Conservation (phyloP, 75 land plant genomes). For the Cryptomeria japonica region DNA sequence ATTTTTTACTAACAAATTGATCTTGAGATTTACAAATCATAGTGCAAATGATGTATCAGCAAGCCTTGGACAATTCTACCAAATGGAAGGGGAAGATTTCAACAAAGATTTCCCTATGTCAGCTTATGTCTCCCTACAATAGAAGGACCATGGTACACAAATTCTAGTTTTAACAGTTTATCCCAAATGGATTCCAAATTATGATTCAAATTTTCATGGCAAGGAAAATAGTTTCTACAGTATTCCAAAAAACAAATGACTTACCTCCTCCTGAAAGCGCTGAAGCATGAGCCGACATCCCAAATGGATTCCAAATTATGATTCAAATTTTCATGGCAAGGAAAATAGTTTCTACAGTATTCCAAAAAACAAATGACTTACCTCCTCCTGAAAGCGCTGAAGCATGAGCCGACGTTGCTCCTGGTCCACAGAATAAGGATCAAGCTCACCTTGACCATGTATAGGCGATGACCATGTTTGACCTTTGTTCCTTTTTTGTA, state of each 20-base stretch:
- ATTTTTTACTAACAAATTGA: too few relatives aligned
- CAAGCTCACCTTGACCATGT: constrained; percentile 79
- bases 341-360: background rate
- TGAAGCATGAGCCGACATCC: constrained; percentile 84
- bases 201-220: background rate
- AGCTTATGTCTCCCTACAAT: too few relatives aligned
- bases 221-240: background rate
- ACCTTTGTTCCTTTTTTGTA: constrained; percentile 93
- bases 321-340: background rate
- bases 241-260: constrained; percentile 3
- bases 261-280: constrained; percentile 97
- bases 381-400: constrained; percentile 98
- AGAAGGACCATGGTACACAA: too few relatives aligned
- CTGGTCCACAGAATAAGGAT: constrained; percentile 81
- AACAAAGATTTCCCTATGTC: too few relatives aligned
- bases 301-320: background rate
- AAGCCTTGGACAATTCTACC: too few relatives aligned
- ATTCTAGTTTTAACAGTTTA: too few relatives aligned
- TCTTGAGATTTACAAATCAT: too few relatives aligned
- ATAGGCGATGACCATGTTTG: constrained; percentile 92
- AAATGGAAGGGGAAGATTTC: too few relatives aligned
- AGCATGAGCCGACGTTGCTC: constrained; percentile 97
- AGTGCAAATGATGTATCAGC: too few relatives aligned
- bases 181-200: background rate
- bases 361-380: constrained; percentile 18